Evolutionary conservation across 352 stramenopile species (phyloP), one percentile per base, ranked within the genome.

Genomic region (Thalassiosira ordinaria): DNA sequence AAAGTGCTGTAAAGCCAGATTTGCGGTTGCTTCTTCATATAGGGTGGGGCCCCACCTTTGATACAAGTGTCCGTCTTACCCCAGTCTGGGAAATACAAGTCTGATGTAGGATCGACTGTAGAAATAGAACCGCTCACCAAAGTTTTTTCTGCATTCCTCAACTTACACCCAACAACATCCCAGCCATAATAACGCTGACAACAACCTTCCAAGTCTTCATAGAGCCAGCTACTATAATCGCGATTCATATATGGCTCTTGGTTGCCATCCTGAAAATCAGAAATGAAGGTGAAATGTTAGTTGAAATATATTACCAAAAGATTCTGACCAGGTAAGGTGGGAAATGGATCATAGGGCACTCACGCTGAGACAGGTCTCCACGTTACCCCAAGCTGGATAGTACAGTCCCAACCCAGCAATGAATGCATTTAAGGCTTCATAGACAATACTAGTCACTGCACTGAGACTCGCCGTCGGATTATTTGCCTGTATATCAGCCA

Each of bases 81-180:
- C 75, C 75, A 83, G 29, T 83, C 75, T 49, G 75, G 75, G 53
- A 65, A 83, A 18, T 60, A 83, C 29, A 83, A 46, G 5, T 41
- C 31, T 13, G 52, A 57, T 22, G 55, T 66, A 20, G 67, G 41
- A 35, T 78, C 47, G 2, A 37, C 18, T 26, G 64, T 27, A 24
- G 49, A 11, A 57, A 60, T 41, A n/a, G 57, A 29, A 8, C 60
- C 66, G 13, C 66, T 72, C 55, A 83, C 27, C 0, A 71, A 18
- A 24, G 35, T 83, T 14, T 47, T 27, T 33, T 83, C 37, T 27
- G 35, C 29, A 57, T 78, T 67, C 16, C 22, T 18, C 33, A 39
- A 9, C 67, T 55, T 57, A 41, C 75, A 83, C 0, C 51, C 75
- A 59, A 44, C 16, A 4, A 59, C 52, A 22, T 53, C 3, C 49